phyloP scores from a whole-genome alignment of 371 early-diverging fungal species.

The Actinomortierella wolfii region DNA sequence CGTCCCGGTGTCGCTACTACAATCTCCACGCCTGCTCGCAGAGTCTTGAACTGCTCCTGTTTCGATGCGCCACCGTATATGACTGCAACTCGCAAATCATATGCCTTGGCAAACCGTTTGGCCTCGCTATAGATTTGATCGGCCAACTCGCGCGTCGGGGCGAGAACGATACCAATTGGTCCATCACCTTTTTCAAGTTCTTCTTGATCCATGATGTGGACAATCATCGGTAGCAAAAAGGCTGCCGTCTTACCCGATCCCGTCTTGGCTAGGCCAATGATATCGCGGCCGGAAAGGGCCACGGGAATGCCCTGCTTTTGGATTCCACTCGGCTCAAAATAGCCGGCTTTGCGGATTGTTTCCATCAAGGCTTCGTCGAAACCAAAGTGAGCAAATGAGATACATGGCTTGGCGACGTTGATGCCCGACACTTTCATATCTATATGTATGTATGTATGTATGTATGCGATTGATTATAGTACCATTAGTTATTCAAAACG shows the following conservation, averaged over 20 bases:
- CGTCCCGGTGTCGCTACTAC: conserved; percentile 96
- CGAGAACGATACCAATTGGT: conserved; percentile 75
- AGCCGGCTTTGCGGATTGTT: conserved; percentile 65
- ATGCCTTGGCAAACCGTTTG: conserved; percentile 79
- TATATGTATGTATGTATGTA: neutral
- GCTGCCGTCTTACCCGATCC: conserved; percentile 83
- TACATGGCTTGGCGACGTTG: conserved; percentile 75
- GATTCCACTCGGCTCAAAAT: conserved; percentile 77
- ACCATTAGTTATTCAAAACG: too few species aligned
- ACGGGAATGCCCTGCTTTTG: conserved; percentile 82
- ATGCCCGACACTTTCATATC: conserved; percentile 70
- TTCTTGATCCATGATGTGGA: conserved; percentile 86
- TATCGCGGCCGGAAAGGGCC: conserved; percentile 78
- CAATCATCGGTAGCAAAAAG: conserved; percentile 82
- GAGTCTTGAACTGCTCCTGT: conserved; percentile 85
- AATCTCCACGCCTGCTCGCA: conserved; percentile 84
- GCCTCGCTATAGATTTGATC: conserved; percentile 86
- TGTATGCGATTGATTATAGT: neutral
- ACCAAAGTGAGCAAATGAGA: conserved; percentile 88
- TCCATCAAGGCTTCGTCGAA: conserved; percentile 78
- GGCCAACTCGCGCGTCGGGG: conserved; percentile 92
- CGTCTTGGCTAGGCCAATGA: conserved; percentile 91
- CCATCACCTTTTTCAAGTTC: conserved; percentile 71
- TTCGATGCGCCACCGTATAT: conserved; percentile 94
- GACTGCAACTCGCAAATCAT: conserved; percentile 68